Evolutionary conservation across 768 basidiomycete species (phyloP), one percentile per base, ranked within the genome.

Genomic region (Exidia glandulosa): DNA sequence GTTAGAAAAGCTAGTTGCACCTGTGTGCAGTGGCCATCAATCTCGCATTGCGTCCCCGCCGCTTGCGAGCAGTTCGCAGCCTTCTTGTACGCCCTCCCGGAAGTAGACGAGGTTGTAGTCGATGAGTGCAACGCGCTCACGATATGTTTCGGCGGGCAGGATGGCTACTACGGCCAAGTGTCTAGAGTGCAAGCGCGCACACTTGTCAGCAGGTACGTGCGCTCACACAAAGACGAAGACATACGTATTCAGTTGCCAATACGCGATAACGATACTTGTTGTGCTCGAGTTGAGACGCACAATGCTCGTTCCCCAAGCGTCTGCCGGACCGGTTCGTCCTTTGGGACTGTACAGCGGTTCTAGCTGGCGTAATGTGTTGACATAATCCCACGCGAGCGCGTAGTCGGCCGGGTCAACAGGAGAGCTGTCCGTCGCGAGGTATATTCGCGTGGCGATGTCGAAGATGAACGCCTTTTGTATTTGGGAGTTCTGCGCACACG

Each of bases 381-480:
- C 76, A 67, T 93, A 97, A 67, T 97, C 93, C 63, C 88, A 92
- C 67, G 91, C 94, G 23, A 95, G 78, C 62, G 86, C 90, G 67
- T 94, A 87, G 0, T 90, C 94, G 3, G 86, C 85, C 60, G 86
- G 81, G 68, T 97, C 94, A 30, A 95, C 89, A 3, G 94, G 91
- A 0, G 90, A 91, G 19, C 87, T 86, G 67, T 98, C 95, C 12
- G 94, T 94, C 12, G 94, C 94, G n/a, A 97, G 79, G 67, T 94
- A 94, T 30, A 96, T 75, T 56, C 90, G 80, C 27, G 91, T 92
- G 3, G 78, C 78, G 19, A 82, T 85, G 68, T 98, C 94, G 65
- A 95, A 97, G 14, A 98, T 73, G 69, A 94, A 98, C 0, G 93
- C 90, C 70, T 98, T 98, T 36, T 90, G 86, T 32, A 94, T 88